A percentile compares a stretch with the other conserved stretches of the same genome.
Conservation (phyloP, 1,284 basidiomycete genomes). For the Athelia psychrophila region DNA sequence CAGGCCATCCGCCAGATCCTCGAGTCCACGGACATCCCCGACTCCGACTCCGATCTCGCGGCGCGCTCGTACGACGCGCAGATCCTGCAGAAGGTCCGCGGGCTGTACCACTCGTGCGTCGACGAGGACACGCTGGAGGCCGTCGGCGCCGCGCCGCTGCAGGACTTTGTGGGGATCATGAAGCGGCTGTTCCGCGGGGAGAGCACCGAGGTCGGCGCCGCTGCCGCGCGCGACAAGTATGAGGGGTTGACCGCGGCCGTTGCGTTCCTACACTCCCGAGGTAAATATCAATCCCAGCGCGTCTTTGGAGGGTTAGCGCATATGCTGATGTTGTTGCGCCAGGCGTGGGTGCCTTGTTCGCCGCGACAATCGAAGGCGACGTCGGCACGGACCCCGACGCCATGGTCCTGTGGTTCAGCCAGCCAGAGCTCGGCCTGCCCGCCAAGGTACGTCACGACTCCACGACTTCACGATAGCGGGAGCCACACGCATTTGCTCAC, state of each 20-base stretch:
- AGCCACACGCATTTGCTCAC: too few species aligned
- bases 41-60: slow-evolving; percentile 25
- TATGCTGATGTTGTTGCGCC: slow-evolving; percentile 4
- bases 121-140: slow-evolving; percentile 67
- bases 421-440: slow-evolving; percentile 83
- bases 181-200: slow-evolving; percentile 55
- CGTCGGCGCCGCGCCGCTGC: slow-evolving; percentile 60
- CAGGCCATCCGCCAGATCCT: slow-evolving; percentile 63
- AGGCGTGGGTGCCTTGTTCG: slow-evolving; percentile 81
- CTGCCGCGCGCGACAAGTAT: slow-evolving; percentile 24
- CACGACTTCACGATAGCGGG: too few species aligned
- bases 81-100: slow-evolving; percentile 78
- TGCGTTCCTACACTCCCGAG: slow-evolving; percentile 84
- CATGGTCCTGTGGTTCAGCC: slow-evolving; percentile 86
- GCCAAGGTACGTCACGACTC: slow-evolving; percentile 60
- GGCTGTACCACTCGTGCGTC: slow-evolving; percentile 83
- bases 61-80: slow-evolving; percentile 52
- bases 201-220: slow-evolving; percentile 32
- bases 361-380: slow-evolving; percentile 84
- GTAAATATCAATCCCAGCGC: slow-evolving; percentile 29
- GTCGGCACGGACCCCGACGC: slow-evolving; percentile 85
- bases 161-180: slow-evolving; percentile 55
- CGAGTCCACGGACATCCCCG: slow-evolving; percentile 31
- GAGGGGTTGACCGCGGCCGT: slow-evolving; percentile 75
- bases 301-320: not conserved